A percentile compares a stretch with the other conserved stretches of the same genome.
These are phyloP conservation scores for Citrus trifoliata DNA, from an alignment of 345 rosid species.

Conservation along the genomic window DNA sequence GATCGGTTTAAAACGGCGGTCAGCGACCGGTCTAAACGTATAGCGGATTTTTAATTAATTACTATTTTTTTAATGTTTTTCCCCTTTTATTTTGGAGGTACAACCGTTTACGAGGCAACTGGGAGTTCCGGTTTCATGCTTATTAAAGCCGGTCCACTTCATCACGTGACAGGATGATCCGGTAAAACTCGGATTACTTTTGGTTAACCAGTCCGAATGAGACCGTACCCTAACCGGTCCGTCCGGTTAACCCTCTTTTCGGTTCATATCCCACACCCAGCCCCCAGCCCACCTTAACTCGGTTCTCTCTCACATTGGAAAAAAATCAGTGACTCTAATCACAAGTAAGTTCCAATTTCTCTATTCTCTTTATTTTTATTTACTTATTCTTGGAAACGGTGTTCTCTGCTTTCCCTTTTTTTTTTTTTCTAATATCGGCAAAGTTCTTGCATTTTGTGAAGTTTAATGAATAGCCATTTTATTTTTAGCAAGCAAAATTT, in stretches of 20 bases:
- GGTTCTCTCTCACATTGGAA: conserved; percentile 16
- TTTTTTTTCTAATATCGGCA: background rate
- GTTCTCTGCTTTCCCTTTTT: background rate
- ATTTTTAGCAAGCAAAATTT: background rate
- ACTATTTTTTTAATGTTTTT: background rate
- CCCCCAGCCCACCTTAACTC: conserved; percentile 16
- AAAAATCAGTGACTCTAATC: background rate
- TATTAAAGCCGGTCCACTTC: conserved; percentile 27
- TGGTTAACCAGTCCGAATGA: conserved; percentile 16
- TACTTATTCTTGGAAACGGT: background rate
- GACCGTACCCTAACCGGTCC: conserved; percentile 40
- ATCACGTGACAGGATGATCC: conserved; percentile 21
- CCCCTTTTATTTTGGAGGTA: too few relatives aligned
- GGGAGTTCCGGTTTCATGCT: conserved; percentile 25
- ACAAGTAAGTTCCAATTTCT: conserved; percentile 20
- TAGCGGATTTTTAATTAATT: background rate
- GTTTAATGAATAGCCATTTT: background rate
- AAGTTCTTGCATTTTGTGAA: background rate
- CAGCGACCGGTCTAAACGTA: background rate
- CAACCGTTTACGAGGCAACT: conserved; percentile 10
- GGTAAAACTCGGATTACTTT: conserved; percentile 18
- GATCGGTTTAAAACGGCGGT: conserved; percentile 11
- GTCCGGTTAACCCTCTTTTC: conserved; percentile 27
- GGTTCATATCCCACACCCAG: conserved; percentile 8
- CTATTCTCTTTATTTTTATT: background rate